Base-by-base conservation (phyloP, 225 moss, liverwort and hornwort genomes). In the Physcomitrium patens region DNA sequence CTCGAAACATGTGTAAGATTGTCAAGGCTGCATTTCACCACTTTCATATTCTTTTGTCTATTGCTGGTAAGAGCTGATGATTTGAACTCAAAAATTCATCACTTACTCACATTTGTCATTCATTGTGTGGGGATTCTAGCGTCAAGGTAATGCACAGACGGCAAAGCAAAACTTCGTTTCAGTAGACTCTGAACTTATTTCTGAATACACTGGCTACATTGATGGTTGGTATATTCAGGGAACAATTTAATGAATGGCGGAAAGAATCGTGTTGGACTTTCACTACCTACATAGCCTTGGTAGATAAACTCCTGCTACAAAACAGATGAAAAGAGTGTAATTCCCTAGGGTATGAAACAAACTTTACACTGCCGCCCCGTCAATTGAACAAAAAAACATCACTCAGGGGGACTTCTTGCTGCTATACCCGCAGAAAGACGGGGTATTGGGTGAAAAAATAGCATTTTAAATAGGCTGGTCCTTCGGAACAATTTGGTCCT, bases 391-490 rank as follows among this genome's bases (percentile, higher is more conserved):
- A 69, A 82, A n/a, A 72, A 72, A 26, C 43, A 64, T 71, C 66
- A 27, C 65, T 64, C 57, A 67, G 51, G 24, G 65, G 19, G 60
- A n/a, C 43, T 45, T 65, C 59, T 24, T 53, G 53, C 61, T 73
- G 73, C 68, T 67, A 45, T 68, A 54, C 60, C 60, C 37, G 3
- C 42, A 19, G 49, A 65, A 48, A 26, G 76, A 74, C 28, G 70
- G 50, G 63, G 42, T 41, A 50, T 15, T 54, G 43, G 15, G 26
- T 70, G 69, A 42, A 55, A 42, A 63, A 52, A 56, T 11, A 31
- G 13, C 50, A 60, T 71, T 72, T 83, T 96, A 96, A 22, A 96
- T 96, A 1, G 94, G 84, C 73, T 84, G 91, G 71, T 94, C 94
- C 72, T 94, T 92, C 0, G 96, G 96, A 8, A 89, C 24, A 51